A percentile compares a stretch with the other conserved stretches of the same genome.
phyloP scores from a whole-genome alignment of 257 asterid species.

The Nicotiana attenuata region DNA sequence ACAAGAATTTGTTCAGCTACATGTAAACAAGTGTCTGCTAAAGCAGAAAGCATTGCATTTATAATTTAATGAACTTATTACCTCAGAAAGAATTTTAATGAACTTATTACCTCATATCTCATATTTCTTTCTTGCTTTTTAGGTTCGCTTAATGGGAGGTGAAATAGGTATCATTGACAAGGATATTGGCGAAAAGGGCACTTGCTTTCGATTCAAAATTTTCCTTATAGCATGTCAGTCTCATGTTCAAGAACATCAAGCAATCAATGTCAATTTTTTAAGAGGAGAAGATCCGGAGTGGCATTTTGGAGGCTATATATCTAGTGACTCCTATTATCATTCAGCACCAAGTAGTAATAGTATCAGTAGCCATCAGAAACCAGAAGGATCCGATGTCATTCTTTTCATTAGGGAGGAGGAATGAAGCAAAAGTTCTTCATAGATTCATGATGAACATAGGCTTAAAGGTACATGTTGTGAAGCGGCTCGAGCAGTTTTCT shows the following conservation, averaged over 20 bases:
- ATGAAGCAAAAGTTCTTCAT: constrained; percentile 31
- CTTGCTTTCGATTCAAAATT: constrained; percentile 42
- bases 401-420: constrained; percentile 42
- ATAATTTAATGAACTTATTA: no score
- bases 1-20: neutral
- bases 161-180: constrained; percentile 55
- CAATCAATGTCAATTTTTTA: no score
- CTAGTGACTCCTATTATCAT: no score
- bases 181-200: constrained; percentile 43
- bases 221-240: constrained; percentile 16
- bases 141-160: constrained; percentile 66
- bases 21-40: neutral
- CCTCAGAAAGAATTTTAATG: no score
- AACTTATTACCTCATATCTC: no score
- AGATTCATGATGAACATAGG: constrained; percentile 48
- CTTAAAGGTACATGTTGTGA: constrained; percentile 41
- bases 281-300: no score
- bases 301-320: no score
- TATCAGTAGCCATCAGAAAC: constrained; percentile 19
- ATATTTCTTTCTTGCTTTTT: neutral
- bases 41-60: neutral
- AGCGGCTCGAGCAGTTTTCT: constrained; percentile 37
- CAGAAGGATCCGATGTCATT: constrained; percentile 45
- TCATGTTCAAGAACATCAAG: neutral
- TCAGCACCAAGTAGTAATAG: no score